Evolutionary conservation across 495 filamentous ascomycete genomes (phyloP), one percentile per base, ranked within the genome.

Genomic region (Neurospora pannonica): DNA sequence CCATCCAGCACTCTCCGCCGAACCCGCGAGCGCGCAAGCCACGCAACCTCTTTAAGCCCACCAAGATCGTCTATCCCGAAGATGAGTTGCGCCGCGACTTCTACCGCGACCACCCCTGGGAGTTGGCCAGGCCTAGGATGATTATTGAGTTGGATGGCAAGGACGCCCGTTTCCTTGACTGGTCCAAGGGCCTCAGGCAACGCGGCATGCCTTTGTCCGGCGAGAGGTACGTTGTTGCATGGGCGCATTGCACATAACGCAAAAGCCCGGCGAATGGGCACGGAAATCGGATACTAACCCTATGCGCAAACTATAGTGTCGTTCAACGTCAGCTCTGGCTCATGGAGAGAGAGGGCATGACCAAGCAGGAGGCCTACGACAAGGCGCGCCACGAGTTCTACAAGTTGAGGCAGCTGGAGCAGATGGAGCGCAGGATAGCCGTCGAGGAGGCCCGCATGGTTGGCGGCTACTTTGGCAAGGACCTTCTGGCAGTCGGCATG

Each of bases 101-200:
- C 85, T 98, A 92, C 85, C 87, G 86, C 74, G 95, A 99, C 82
- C 96, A 99, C 83, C 96, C 96, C 5, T 99, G 96, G 96, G 96
- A 99, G 81, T 86, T 99, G 78, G 96, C 97, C 38, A 88, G 96
- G 76, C 96, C 96, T 71, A 87, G 91, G 76, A 87, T 97, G 75
- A 82, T 99, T 36, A 84, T 97, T 15, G 96, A 99, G 83, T 87
- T 90, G 78, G 90, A 95, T 79, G 96, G 96, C 36, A 92, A 89
- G 79, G 96, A 99, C 81, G 87, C 85, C 43, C 86, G 89, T 76
- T 85, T 83, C 70, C 89, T 89, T 73, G 88, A 98, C 82, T 99
- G 96, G 92, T 91, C 91, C 75, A 90, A 84, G 78, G 85, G 85
- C 11, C 83, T 97, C 73, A 83, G 85, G 81, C 95, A 98, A 83